Evolutionary conservation across 371 early-diverging fungal species (phyloP), one percentile per base, ranked within the genome.

Genomic region (Lichtheimia corymbifera): DNA sequence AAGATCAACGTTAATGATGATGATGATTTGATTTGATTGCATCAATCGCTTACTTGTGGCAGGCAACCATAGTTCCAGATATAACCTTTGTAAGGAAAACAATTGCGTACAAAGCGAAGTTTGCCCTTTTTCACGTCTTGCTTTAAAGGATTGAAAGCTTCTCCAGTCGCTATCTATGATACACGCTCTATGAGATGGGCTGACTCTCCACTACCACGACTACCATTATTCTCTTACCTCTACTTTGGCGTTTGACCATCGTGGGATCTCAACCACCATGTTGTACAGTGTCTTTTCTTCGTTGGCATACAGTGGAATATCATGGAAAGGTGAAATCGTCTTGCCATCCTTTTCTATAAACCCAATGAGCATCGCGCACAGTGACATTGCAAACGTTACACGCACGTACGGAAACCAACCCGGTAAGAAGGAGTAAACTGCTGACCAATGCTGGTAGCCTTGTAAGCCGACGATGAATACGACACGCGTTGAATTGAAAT

Each of bases 51-150:
- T 81, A 88, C 89, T 80, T 93, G 93, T 42, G 99, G 99, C 63
- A 99, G 82, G 41, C 98, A 98, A 61, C 99, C 99, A 74, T 99
- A 99, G 88, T 99, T 99, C 99, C 99, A 99, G 72, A 97, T 94
- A 84, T 99, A 99, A 47, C 99, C 99, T 69, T 97, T 96, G 88
- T 95, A 95, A n/a, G 99, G 99, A 90, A 99, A 99, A 72, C 97
- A 92, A 84, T 99, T 99, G 68, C 94, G 88, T 51, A 99, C 99
- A 79, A 91, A 99, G 61, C 99, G 88, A 57, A 97, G 90, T 79
- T 97, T 97, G 70, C 95, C 97, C 79, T 99, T 99, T 85, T 99
- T 99, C 57, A 91, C 81, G 76, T 99, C 99, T 81, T 99, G 99
- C 80, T 93, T 97, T 65, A 99, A 96, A 47, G 99, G 99, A 88